Conservation (phyloP, 345 rosid genomes). For the Eucalyptus marginata region DNA sequence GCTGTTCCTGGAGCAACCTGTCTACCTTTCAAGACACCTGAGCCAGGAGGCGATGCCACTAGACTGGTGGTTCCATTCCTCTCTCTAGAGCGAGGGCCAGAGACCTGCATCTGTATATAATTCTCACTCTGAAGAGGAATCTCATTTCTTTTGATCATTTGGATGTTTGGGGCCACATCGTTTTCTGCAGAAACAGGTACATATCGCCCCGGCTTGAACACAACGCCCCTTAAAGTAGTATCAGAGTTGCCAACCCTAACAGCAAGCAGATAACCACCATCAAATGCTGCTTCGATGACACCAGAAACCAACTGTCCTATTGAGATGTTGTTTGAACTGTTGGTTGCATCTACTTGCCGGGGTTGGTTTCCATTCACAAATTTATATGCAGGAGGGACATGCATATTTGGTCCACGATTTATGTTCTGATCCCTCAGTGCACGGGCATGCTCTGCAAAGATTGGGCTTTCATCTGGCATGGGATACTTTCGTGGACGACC, state of each 20-base stretch:
- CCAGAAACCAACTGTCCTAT: conserved; percentile 78
- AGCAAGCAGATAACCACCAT: conserved; percentile 82
- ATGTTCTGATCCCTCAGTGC: conserved; percentile 6
- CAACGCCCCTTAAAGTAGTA: conserved; percentile 69
- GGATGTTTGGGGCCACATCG: conserved; percentile 74
- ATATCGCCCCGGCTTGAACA: conserved; percentile 71
- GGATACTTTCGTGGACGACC: conserved; percentile 84
- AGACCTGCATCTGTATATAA: conserved; percentile 10
- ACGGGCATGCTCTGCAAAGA: background rate
- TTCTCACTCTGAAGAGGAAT: conserved; percentile 29
- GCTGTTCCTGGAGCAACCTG: conserved; percentile 7
- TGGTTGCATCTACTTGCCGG: conserved; percentile 10
- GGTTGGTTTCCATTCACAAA: conserved; percentile 16
- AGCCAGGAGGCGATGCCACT: background rate
- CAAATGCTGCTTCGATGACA: conserved; percentile 69
- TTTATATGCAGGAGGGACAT: conserved; percentile 14
- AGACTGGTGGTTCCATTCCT: conserved; percentile 2
- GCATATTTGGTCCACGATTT: conserved; percentile 12
- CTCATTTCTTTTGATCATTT: conserved; percentile 60
- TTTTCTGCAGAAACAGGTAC: conserved; percentile 62
- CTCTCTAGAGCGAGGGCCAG: background rate
- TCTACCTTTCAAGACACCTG: conserved; percentile 4
- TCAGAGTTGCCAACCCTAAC: conserved; percentile 67
- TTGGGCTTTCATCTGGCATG: background rate
- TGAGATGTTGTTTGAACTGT: conserved; percentile 15